These are phyloP conservation scores for Schizochytrium sp. DNA, from an alignment of 108 stramenopile genomes.

Conservation along the genomic window DNA sequence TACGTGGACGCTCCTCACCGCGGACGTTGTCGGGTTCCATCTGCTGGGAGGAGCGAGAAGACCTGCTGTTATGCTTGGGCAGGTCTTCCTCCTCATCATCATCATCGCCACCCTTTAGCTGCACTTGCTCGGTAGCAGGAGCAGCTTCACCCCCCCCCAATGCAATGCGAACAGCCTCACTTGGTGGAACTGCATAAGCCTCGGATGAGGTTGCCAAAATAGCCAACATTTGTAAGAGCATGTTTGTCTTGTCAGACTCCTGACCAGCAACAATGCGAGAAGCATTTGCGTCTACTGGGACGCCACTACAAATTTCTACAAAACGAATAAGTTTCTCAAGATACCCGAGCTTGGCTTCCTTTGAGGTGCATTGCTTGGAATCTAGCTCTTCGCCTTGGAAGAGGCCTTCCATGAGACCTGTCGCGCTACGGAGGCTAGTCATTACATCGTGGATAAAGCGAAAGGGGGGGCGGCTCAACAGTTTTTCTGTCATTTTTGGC, in stretches of 20 bases:
- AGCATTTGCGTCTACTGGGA: slow-evolving; percentile 75
- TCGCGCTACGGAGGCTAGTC: slow-evolving; percentile 72
- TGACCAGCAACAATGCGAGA: slow-evolving; percentile 82
- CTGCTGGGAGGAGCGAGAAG: no score
- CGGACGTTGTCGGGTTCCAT: no score
- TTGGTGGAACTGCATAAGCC: background rate
- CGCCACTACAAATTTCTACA: slow-evolving; percentile 63
- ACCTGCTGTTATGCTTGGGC: no score
- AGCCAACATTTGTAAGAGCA: slow-evolving; percentile 80
- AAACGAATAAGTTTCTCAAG: slow-evolving; percentile 60
- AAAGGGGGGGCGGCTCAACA: slow-evolving; percentile 85
- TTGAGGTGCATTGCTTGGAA: slow-evolving; percentile 39
- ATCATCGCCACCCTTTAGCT: slow-evolving; percentile 41
- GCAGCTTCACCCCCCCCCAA: background rate
- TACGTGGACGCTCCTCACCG: no score
- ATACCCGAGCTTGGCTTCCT: slow-evolving; percentile 60
- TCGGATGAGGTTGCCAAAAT: slow-evolving; percentile 71
- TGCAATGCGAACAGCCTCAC: slow-evolving; percentile 22
- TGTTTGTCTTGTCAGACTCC: slow-evolving; percentile 82
- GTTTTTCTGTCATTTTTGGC: slow-evolving; percentile 84
- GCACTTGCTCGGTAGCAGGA: background rate
- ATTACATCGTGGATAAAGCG: slow-evolving; percentile 86
- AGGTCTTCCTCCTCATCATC: background rate
- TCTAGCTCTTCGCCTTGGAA: slow-evolving; percentile 70
- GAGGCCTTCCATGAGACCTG: slow-evolving; percentile 71